phyloP scores from a whole-genome alignment of 192 early-diverging fungal genomes.

The Podila minutissima region DNA sequence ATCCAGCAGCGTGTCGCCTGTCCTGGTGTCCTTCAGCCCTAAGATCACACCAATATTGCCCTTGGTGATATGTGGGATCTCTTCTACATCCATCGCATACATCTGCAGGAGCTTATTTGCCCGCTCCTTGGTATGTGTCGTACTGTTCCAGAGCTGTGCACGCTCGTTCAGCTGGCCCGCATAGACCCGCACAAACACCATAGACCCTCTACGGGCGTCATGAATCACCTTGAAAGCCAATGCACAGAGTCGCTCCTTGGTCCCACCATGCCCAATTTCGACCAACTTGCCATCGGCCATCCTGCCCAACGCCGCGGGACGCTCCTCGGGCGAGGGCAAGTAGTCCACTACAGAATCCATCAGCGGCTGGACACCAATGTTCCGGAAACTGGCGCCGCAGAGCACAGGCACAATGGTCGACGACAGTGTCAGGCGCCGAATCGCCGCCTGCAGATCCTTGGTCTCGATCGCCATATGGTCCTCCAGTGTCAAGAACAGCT shows the following conservation, averaged over 20 bases:
- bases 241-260: slow-evolving; percentile 75
- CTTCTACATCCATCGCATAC: slow-evolving; percentile 92
- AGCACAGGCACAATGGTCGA: slow-evolving; percentile 84
- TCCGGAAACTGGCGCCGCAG: slow-evolving; percentile 87
- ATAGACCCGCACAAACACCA: slow-evolving; percentile 94
- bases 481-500: slow-evolving; percentile 83
- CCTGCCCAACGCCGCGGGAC: slow-evolving; percentile 68
- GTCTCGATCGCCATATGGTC: slow-evolving; percentile 77
- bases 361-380: slow-evolving; percentile 93
- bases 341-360: slow-evolving; percentile 90
- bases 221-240: slow-evolving; percentile 95
- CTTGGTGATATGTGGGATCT: slow-evolving; percentile 71
- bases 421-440: slow-evolving; percentile 76
- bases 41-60: slow-evolving; percentile 91
- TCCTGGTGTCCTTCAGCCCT: slow-evolving; percentile 84
- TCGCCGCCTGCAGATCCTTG: slow-evolving; percentile 66
- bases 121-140: slow-evolving; percentile 75
- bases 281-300: slow-evolving; percentile 50
- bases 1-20: slow-evolving; percentile 86
- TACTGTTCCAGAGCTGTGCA: slow-evolving; percentile 73
- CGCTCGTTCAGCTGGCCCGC: slow-evolving; percentile 78
- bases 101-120: slow-evolving; percentile 87
- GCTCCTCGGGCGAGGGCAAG: slow-evolving; percentile 83
- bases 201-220: slow-evolving; percentile 84
- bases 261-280: slow-evolving; percentile 53